Percentiles rank a stretch among this genome's conserved stretches.
Conservation (phyloP, 768 basidiomycete species). For the Mycena chlorophos region DNA sequence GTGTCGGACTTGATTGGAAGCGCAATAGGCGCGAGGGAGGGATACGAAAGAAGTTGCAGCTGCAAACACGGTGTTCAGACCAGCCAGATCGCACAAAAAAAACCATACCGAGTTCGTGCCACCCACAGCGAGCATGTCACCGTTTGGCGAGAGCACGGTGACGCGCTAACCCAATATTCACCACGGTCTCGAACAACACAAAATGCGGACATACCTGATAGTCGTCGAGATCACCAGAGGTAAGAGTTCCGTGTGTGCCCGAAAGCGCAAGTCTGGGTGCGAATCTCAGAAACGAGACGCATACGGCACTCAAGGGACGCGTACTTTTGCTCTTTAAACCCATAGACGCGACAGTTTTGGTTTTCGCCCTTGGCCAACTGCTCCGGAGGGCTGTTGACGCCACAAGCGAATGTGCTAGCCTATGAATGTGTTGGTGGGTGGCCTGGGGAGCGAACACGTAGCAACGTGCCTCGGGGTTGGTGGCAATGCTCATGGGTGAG, state of each 20-base stretch:
- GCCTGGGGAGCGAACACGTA: slow-evolving; percentile 3
- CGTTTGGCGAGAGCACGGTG: slow-evolving; percentile 75
- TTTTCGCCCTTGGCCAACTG: slow-evolving; percentile 67
- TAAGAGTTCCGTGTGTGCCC: slow-evolving; percentile 61
- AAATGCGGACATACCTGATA: slow-evolving; percentile 71
- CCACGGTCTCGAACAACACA: background rate
- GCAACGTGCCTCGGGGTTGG: slow-evolving; percentile 54
- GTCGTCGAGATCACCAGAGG: slow-evolving; percentile 62
- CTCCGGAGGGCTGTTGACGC: slow-evolving; percentile 78
- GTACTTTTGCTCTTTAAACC: slow-evolving; percentile 59
- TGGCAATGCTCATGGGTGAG: slow-evolving; percentile 94
- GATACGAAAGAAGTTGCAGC: slow-evolving; percentile 68
- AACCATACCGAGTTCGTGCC: slow-evolving; percentile 67
- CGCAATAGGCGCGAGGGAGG: slow-evolving; percentile 52
- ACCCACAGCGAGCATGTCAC: slow-evolving; percentile 64
- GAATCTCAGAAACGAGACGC: background rate
- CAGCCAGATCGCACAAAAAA: slow-evolving; percentile 14
- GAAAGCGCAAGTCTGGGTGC: slow-evolving; percentile 51
- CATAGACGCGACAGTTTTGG: slow-evolving; percentile 80
- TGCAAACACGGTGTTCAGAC: slow-evolving; percentile 31
- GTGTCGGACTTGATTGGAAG: slow-evolving; percentile 58
- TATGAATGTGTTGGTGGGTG: slow-evolving; percentile 21
- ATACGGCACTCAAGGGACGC: slow-evolving; percentile 23
- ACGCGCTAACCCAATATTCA: too few relatives aligned
- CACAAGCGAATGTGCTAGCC: slow-evolving; percentile 68